Conservation (phyloP, 2,329 filamentous ascomycete genomes). For the Paecilomyces dactylethromorphus region DNA sequence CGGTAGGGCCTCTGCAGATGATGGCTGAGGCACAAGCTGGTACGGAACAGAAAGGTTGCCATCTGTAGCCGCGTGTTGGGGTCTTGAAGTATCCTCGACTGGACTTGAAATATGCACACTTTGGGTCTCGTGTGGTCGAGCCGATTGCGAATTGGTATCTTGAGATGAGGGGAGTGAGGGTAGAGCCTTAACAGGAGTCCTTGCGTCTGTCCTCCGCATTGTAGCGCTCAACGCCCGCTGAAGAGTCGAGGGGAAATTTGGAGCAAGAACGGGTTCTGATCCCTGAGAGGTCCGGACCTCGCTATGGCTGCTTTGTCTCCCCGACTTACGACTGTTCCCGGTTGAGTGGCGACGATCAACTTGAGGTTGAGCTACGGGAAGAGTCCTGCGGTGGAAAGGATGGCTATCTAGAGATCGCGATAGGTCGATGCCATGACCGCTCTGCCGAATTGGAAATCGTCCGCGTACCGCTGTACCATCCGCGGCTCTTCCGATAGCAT, state of each 20-base stretch:
- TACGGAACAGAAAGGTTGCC: background rate
- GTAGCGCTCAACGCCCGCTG: background rate
- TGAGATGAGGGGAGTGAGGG: background rate
- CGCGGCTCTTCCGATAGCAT: slow-evolving; percentile 28
- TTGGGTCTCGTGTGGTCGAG: background rate
- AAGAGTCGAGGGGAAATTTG: background rate
- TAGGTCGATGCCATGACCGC: slow-evolving; percentile 32
- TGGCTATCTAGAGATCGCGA: slow-evolving; percentile 24
- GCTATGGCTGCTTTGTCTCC: background rate
- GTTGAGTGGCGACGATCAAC: background rate
- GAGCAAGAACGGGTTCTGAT: background rate
- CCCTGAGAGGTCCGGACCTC: background rate
- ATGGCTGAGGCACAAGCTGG: background rate
- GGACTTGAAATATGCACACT: background rate
- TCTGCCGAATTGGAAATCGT: slow-evolving; percentile 32
- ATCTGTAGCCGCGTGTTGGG: background rate
- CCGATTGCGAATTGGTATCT: background rate
- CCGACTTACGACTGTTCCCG: background rate
- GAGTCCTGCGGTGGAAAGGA: slow-evolving; percentile 25
- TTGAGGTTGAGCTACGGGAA: slow-evolving; percentile 15
- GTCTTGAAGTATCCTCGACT: background rate
- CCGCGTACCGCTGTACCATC: slow-evolving; percentile 37
- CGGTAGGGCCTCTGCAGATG: background rate
- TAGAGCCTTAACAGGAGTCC: background rate
- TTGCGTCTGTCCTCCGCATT: background rate